Evolutionary conservation across 495 filamentous ascomycete species (phyloP).

Genomic region (Hypomontagnella monticulosa): DNA sequence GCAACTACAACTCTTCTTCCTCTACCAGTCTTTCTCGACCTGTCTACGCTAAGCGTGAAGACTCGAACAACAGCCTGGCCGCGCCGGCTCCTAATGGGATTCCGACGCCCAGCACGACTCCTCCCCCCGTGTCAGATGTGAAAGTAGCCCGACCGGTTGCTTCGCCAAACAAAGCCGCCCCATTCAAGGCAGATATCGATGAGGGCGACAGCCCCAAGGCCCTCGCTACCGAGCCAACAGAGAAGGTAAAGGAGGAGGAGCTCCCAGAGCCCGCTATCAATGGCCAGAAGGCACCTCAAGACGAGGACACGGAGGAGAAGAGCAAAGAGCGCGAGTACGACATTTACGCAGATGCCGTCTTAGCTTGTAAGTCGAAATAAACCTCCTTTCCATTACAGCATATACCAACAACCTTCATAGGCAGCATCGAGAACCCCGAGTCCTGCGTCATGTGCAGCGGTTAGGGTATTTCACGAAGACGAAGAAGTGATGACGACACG

Average conservation of each 20-base stretch:
- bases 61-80: conserved; percentile 35
- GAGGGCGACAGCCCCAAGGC: conserved; percentile 81
- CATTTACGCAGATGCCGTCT: conserved; percentile 91
- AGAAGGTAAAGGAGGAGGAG: conserved; percentile 64
- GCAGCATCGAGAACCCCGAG: conserved; percentile 92
- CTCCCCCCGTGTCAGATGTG: conserved; percentile 62
- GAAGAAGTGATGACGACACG: conserved; percentile 40
- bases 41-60: conserved; percentile 55
- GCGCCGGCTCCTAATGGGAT: conserved; percentile 61
- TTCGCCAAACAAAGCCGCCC: conserved; percentile 58
- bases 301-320: conserved; percentile 68
- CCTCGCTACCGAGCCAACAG: conserved; percentile 72
- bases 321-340: conserved; percentile 79
- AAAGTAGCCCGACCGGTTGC: conserved; percentile 55
- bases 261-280: conserved; percentile 62
- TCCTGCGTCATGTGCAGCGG: conserved; percentile 92
- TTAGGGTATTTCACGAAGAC: conserved; percentile 46
- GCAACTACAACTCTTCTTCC: conserved; percentile 61
- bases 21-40: conserved; percentile 52
- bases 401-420: conserved; percentile 50
- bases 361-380: conserved; percentile 73
- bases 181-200: conserved; percentile 72
- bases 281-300: conserved; percentile 57
- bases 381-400: not conserved
- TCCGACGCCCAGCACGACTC: conserved; percentile 67